Conservation (phyloP, 495 filamentous ascomycete species). For the Aspergillus sclerotiicarbonarius region DNA sequence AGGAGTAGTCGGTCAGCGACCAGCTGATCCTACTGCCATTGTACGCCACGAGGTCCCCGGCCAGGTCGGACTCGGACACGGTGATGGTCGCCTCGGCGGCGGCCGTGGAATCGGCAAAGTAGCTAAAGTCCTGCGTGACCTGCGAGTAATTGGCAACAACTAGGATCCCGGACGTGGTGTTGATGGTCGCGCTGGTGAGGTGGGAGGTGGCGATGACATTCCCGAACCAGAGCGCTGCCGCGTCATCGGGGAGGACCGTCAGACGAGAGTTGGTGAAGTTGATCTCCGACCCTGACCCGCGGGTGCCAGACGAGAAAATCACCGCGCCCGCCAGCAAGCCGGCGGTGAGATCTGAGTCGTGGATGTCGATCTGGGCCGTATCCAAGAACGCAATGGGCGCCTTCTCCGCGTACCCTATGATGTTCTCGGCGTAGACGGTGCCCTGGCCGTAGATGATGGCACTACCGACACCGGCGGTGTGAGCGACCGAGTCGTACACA, state of each 20-base stretch:
- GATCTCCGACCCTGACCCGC: not conserved
- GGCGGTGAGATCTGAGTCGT: not conserved
- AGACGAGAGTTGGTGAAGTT: not conserved
- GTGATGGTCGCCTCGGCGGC: not conserved
- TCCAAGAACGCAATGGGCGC: not conserved
- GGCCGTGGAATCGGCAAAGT: not conserved
- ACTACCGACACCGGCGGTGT: slow-evolving; percentile 19
- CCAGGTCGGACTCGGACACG: not conserved
- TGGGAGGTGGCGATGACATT: not conserved
- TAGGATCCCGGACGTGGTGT: not conserved
- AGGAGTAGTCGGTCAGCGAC: not conserved
- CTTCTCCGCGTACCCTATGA: not conserved
- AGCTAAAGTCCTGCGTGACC: not conserved
- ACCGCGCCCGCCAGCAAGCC: slow-evolving; percentile 7
- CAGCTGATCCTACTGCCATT: not conserved
- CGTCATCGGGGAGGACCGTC: not conserved
- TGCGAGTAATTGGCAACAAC: not conserved
- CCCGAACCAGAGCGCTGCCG: not conserved
- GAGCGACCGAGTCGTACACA: slow-evolving; percentile 20
- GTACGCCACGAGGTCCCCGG: not conserved
- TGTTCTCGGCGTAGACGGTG: not conserved
- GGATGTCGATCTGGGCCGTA: not conserved
- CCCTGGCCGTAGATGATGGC: slow-evolving; percentile 18
- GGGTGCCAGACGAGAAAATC: not conserved
- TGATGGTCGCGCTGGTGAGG: not conserved